Percentiles rank a stretch among this genome's conserved stretches.
These are phyloP conservation scores for Chaetomium olivaceum DNA, from an alignment of 2,329 filamentous ascomycete genomes.

Conservation along the genomic window DNA sequence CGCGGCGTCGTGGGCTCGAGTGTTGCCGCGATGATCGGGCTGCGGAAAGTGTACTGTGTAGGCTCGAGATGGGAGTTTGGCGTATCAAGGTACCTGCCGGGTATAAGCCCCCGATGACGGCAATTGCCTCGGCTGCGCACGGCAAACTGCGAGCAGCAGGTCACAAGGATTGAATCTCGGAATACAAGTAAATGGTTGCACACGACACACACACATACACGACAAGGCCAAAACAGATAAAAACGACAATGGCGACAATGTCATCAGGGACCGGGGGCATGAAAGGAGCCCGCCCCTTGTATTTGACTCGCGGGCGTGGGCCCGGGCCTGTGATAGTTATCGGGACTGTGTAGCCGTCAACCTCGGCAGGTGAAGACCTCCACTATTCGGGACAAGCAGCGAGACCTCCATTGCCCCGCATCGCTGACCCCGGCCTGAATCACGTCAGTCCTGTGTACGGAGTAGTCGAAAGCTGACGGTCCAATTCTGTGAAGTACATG, in stretches of 20 bases:
- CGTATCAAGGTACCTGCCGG: conserved; percentile 16
- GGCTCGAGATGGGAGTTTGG: background rate
- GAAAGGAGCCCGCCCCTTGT: conserved; percentile 11
- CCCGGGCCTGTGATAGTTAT: conserved; percentile 29
- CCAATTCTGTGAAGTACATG: too few relatives aligned
- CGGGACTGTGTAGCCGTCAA: conserved; percentile 28
- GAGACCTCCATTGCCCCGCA: conserved; percentile 24
- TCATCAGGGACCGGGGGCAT: conserved; percentile 13
- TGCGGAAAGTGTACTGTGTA: background rate
- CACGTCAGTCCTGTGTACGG: background rate
- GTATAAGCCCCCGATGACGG: conserved; percentile 28
- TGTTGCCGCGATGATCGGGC: background rate
- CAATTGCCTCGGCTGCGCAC: conserved; percentile 20
- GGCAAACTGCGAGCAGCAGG: background rate
- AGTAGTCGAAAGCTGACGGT: too few relatives aligned
- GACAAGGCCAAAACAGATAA: background rate
- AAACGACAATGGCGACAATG: background rate
- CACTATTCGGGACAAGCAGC: conserved; percentile 20
- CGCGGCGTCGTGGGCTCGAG: background rate
- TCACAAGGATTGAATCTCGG: background rate
- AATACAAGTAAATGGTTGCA: background rate
- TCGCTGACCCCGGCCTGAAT: background rate
- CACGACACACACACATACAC: background rate
- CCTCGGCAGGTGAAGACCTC: conserved; percentile 27
- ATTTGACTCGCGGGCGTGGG: conserved; percentile 9